Conservation (phyloP, 129 eudicot species). For the Glebionis coronaria region DNA sequence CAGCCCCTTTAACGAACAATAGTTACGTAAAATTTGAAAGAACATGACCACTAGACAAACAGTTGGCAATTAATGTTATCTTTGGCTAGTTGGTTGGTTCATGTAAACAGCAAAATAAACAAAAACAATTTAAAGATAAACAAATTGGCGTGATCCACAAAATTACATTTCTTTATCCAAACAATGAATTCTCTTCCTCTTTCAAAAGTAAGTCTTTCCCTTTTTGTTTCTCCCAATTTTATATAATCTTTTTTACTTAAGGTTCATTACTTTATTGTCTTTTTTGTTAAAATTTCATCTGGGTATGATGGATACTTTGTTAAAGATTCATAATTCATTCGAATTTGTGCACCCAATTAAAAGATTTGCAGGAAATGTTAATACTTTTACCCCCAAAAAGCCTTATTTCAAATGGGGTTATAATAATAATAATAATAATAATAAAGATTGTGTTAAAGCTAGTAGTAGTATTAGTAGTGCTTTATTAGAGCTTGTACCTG, state of each 20-base stretch:
- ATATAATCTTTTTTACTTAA: slow-evolving; percentile 8
- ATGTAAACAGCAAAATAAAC: neutral
- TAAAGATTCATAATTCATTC: slow-evolving; percentile 71
- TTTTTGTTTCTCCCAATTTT: slow-evolving; percentile 6
- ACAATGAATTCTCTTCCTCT: slow-evolving; percentile 15
- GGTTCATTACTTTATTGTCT: slow-evolving; percentile 14
- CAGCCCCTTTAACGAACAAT: too few species aligned
- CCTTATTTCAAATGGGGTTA: slow-evolving; percentile 41
- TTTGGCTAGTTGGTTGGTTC: slow-evolving; percentile 4
- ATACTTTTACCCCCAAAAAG: slow-evolving; percentile 44
- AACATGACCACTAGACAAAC: too few species aligned
- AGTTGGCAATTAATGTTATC: too few species aligned
- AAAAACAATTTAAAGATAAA: slow-evolving; percentile 10
- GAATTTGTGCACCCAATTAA: slow-evolving; percentile 63
- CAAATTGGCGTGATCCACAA: slow-evolving; percentile 13
- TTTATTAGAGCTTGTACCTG: slow-evolving; percentile 91
- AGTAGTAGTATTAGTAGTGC: slow-evolving; percentile 55
- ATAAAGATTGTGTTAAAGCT: slow-evolving; percentile 45
- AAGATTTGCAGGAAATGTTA: slow-evolving; percentile 55
- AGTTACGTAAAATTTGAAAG: too few species aligned
- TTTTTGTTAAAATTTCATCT: slow-evolving; percentile 12
- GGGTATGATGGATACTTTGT: slow-evolving; percentile 72
- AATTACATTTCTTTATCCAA: slow-evolving; percentile 24
- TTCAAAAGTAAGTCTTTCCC: slow-evolving; percentile 33
- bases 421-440: neutral